Conservation (phyloP, 306 rosid species). For the Astragalus membranaceus region DNA sequence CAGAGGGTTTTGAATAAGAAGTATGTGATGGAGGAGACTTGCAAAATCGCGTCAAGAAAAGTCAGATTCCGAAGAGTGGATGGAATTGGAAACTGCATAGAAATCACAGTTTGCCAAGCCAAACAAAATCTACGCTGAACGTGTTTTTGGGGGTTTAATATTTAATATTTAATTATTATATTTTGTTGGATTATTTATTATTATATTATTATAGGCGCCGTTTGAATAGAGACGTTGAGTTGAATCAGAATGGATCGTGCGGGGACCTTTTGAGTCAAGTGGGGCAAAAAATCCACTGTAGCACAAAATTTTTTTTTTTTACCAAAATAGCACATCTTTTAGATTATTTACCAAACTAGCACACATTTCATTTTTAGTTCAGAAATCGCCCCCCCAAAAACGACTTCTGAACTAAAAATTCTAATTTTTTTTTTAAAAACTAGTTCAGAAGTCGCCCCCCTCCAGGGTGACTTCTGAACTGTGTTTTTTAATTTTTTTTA, state of each 20-base stretch:
- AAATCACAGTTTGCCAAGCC: constrained; percentile 5
- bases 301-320: no score
- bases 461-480: no score
- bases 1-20: constrained; percentile 19
- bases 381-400: no score
- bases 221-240: constrained; percentile 31
- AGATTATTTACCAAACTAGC: no score
- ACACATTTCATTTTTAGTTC: no score
- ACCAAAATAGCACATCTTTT: no score
- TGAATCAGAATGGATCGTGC: background rate
- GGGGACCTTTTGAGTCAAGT: constrained; percentile 9
- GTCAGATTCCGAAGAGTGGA: constrained; percentile 5
- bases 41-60: constrained; percentile 44
- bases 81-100: constrained; percentile 18
- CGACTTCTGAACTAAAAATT: no score
- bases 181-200: background rate
- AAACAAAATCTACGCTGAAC: background rate
- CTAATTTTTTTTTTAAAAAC: no score
- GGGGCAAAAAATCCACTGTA: no score
- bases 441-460: no score
- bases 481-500: no score
- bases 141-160: background rate
- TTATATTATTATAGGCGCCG: background rate
- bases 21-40: background rate
- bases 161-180: no score